Percentiles rank a stretch among this genome's conserved stretches.
phyloP scores from a whole-genome alignment of 306 rosid genomes.

The Fragaria iinumae region DNA sequence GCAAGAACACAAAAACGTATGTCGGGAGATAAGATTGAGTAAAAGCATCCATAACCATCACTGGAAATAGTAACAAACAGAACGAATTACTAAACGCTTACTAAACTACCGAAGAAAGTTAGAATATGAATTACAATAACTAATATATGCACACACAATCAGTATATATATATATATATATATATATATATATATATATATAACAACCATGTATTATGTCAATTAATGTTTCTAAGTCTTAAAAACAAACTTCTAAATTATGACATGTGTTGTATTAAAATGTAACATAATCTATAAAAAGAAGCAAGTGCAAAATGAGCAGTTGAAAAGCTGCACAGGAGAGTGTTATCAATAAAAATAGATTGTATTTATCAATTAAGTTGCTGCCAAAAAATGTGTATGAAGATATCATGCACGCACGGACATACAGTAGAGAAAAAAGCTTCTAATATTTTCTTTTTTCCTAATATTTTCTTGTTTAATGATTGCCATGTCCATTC shows the following conservation, averaged over 20 bases:
- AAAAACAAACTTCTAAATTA: not conserved
- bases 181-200: not conserved
- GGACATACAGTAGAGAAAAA: not conserved
- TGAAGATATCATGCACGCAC: slow-evolving; percentile 10
- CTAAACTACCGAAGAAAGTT: too few species aligned
- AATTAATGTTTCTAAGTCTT: not conserved
- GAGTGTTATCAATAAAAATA: slow-evolving; percentile 7
- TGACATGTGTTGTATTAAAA: not conserved
- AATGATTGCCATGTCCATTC: slow-evolving; percentile 25
- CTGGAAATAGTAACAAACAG: too few species aligned
- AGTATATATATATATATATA: not conserved
- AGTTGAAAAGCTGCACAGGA: not conserved
- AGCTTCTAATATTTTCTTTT: not conserved
- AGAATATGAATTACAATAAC: too few species aligned
- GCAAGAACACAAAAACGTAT: too few species aligned
- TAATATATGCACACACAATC: too few species aligned
- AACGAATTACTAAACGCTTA: too few species aligned
- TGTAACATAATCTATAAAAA: not conserved
- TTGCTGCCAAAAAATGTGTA: slow-evolving; percentile 23
- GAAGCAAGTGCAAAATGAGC: not conserved
- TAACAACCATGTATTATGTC: not conserved
- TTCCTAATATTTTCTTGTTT: not conserved
- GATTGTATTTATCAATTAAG: slow-evolving; percentile 10
- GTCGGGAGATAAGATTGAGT: too few species aligned
- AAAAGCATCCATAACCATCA: too few species aligned